These are phyloP conservation scores for Besnoitia besnoiti DNA, from an alignment of 169 alveolate species.

Conservation along the genomic window DNA sequence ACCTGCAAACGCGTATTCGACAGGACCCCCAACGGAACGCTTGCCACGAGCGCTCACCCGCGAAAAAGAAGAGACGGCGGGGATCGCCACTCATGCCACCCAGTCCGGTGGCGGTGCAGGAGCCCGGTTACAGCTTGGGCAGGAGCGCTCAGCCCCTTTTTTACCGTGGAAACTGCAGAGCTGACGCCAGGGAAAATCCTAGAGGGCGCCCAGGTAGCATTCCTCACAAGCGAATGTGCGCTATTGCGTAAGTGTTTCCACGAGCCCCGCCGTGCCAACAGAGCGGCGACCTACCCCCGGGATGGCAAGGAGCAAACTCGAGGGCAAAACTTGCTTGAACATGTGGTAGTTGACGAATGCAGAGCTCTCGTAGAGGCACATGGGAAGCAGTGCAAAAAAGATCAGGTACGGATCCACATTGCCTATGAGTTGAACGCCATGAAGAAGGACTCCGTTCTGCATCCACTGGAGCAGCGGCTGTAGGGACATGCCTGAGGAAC, in stretches of 20 bases:
- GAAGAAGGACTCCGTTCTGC: not conserved
- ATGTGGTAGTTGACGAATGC: not conserved
- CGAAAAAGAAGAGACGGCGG: too few species aligned
- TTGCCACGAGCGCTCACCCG: too few species aligned
- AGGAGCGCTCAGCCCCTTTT: too few species aligned
- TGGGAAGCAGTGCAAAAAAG: constrained; percentile 5
- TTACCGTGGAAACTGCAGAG: too few species aligned
- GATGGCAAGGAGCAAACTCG: not conserved
- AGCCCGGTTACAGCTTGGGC: too few species aligned
- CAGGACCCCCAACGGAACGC: too few species aligned
- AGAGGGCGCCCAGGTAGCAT: too few species aligned
- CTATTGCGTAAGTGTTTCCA: too few species aligned
- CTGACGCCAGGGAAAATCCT: too few species aligned
- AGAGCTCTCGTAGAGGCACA: constrained; percentile 1
- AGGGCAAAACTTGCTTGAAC: constrained; percentile 14
- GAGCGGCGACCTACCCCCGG: not conserved
- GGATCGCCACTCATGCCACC: too few species aligned
- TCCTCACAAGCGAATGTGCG: too few species aligned
- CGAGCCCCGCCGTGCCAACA: not conserved
- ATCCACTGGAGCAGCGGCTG: not conserved
- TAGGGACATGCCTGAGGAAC: not conserved
- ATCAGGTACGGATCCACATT: not conserved
- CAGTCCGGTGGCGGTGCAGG: too few species aligned
- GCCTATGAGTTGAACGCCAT: not conserved
- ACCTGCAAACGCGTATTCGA: not conserved